A percentile compares a stretch with the other conserved stretches of the same genome.
phyloP scores from a whole-genome alignment of 371 early-diverging fungal species.

The Entomophthora muscae region DNA sequence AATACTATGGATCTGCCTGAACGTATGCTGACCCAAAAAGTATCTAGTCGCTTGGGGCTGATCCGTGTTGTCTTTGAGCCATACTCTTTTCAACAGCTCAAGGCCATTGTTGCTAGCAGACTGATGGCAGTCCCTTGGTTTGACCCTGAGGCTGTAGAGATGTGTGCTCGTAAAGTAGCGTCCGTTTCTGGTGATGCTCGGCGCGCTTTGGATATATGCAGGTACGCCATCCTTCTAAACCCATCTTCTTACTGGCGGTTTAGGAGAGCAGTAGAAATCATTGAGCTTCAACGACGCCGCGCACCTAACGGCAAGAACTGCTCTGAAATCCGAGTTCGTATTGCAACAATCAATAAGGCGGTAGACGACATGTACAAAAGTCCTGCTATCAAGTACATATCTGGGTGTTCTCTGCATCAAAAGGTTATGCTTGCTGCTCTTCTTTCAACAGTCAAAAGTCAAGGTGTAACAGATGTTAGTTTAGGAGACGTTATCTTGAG shows the following conservation, averaged over 20 bases:
- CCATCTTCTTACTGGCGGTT: not conserved
- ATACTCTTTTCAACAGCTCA: conserved; percentile 67
- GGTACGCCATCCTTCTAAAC: conserved; percentile 15
- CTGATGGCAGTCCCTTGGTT: conserved; percentile 56
- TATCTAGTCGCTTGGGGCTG: conserved; percentile 78
- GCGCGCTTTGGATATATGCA: conserved; percentile 85
- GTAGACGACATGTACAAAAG: conserved; percentile 6
- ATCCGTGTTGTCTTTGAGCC: conserved; percentile 81
- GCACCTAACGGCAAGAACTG: conserved; percentile 4
- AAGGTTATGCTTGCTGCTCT: not conserved
- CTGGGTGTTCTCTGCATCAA: not conserved
- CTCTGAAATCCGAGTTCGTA: not conserved
- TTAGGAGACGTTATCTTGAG: not conserved
- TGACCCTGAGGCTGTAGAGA: conserved; percentile 70
- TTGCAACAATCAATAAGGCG: conserved; percentile 5
- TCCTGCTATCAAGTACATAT: conserved; percentile 8
- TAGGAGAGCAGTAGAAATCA: conserved; percentile 67
- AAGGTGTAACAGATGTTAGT: not conserved
- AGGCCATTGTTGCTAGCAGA: conserved; percentile 62
- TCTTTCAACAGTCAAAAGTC: not conserved
- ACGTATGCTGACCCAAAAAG: conserved; percentile 73
- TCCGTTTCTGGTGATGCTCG: conserved; percentile 95
- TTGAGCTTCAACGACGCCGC: conserved; percentile 26
- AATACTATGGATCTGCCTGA: conserved; percentile 99
- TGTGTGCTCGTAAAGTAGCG: conserved; percentile 87